Conservation (phyloP, 257 asterid species). For the Scutellaria baicalensis region DNA sequence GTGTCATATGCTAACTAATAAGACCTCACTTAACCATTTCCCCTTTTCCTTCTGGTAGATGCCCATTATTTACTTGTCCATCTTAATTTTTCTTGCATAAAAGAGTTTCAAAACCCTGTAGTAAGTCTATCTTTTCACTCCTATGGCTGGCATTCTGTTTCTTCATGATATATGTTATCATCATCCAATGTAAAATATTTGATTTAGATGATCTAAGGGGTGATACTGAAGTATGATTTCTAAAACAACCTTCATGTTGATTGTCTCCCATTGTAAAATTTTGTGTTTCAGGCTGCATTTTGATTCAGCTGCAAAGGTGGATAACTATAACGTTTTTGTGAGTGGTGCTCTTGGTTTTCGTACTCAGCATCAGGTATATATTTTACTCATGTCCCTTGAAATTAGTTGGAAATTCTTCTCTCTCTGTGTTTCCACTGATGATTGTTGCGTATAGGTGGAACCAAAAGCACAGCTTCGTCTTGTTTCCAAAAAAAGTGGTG, state of each 20-base stretch:
- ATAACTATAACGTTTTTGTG: constrained; percentile 46
- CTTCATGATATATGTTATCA: not conserved
- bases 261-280: constrained; percentile 1
- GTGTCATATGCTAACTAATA: not conserved
- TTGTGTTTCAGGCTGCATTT: constrained; percentile 54
- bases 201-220: not conserved
- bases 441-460: constrained; percentile 45
- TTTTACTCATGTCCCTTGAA: constrained; percentile 3
- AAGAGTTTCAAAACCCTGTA: not conserved
- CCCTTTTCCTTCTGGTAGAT: not conserved
- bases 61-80: not conserved
- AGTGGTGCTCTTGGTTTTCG: constrained; percentile 90
- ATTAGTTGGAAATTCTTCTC: constrained; percentile 8
- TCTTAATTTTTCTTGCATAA: not conserved
- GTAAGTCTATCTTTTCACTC: not conserved
- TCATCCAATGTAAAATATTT: not conserved
- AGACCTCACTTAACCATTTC: not conserved
- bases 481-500: constrained; percentile 35
- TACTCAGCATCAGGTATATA: constrained; percentile 77
- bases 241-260: constrained; percentile 3
- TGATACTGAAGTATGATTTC: not conserved
- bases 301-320: constrained; percentile 58
- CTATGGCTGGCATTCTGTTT: not conserved
- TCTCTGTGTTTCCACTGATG: constrained; percentile 9
- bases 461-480: constrained; percentile 79